Evolutionary conservation across 2,329 filamentous ascomycete genomes (phyloP), one percentile per base, ranked within the genome.

Genomic region (Aspergillus fumigatus): DNA sequence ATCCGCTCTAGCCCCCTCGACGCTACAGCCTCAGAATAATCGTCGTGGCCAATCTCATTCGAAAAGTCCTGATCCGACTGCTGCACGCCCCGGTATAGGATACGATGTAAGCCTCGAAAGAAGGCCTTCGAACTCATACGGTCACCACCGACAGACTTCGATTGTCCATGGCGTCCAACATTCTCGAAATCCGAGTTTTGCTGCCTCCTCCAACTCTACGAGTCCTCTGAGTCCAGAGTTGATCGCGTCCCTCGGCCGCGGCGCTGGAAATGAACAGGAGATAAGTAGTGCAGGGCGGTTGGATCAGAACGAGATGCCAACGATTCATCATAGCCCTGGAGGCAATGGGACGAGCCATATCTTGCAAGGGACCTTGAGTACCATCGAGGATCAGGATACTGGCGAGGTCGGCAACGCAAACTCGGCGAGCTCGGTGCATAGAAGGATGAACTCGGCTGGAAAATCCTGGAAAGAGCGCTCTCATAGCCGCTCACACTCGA

Each of bases 161-260:
- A 97, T 97, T 66, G 92, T 97, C 56, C 90, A 97, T 84, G 93
- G 94, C 54, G 74, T 96, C 64, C 92, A 96, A 73, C 94, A 99
- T 75, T 88, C 84, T 55, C 79, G 93, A 75, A 96, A 95, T 82
- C 89, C 92, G 66, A 97, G 92, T 77, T 85, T 75, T 63, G 72
- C 73, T 35, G 65, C 69, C 43, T 92, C 90, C 71, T 85, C 89
- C 55, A 84, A 88, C 38, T 88, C 80, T 47, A 77, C 88, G 27
- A 96, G 89, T 73, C 93, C 93, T 57, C 80, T 97, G 67, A 96
- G 90, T 73, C 90, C 92, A 54, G 89, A 95, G 73, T 87, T 92
- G 73, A 92, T 93, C 67, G 86, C 88, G 54, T 85, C 87, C 48
- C 85, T 84, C 51, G 86, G 83, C 57, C 81, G 79, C 62, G 80